A percentile compares a stretch with the other conserved stretches of the same genome.
Conservation (phyloP, 106 monocot genomes). For the Triglochin maritima region DNA sequence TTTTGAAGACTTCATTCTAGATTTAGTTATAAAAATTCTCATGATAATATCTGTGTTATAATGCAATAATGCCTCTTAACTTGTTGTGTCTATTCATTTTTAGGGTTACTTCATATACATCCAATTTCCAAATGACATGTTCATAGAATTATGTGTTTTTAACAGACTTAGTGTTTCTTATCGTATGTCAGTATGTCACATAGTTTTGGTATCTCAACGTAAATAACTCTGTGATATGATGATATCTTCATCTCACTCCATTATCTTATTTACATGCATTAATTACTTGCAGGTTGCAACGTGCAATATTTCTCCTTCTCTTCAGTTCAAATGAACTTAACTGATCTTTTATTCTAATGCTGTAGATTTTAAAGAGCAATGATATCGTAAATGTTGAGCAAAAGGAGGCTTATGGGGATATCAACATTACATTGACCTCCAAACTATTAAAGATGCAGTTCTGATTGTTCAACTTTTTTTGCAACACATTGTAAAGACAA, state of each 20-base stretch:
- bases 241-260: background rate
- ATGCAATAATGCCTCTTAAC: background rate
- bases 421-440: slow-evolving; percentile 45
- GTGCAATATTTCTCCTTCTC: background rate
- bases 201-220: background rate
- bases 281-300: background rate
- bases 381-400: slow-evolving; percentile 57
- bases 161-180: too few species aligned
- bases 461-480: slow-evolving; percentile 7
- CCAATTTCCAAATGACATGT: too few species aligned
- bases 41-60: background rate
- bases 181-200: background rate
- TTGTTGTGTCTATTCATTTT: background rate
- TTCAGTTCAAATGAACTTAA: background rate
- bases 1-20: background rate
- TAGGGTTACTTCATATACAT: too few species aligned
- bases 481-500: background rate
- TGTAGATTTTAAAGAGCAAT: slow-evolving; percentile 49
- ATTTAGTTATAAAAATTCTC: background rate
- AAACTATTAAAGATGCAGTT: slow-evolving; percentile 22
- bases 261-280: slow-evolving; percentile 1
- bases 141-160: too few species aligned
- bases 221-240: background rate
- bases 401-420: slow-evolving; percentile 65
- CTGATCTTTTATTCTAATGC: background rate